Evolutionary conservation across 768 basidiomycete species (phyloP).

Genomic region (Panus rudis): DNA sequence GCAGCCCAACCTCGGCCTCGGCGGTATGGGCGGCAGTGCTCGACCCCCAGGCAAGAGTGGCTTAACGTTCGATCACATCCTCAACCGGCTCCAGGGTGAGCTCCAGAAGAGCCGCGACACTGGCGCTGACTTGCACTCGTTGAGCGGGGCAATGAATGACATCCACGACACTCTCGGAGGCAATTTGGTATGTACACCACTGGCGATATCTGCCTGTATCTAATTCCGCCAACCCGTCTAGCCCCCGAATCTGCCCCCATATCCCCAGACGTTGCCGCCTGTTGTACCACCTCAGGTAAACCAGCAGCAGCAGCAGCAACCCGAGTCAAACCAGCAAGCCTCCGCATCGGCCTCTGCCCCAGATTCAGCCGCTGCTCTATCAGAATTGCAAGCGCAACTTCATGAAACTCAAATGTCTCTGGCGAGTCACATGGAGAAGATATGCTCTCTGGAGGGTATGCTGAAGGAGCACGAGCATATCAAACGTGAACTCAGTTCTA

Average conservation of each 20-base stretch:
- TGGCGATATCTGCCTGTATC: neutral
- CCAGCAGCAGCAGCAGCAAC: conserved; percentile 1
- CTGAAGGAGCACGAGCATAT: conserved; percentile 81
- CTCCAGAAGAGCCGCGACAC: conserved; percentile 96
- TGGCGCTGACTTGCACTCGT: conserved; percentile 71
- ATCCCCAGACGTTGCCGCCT: conserved; percentile 60
- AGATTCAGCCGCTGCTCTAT: conserved; percentile 31
- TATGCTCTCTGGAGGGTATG: conserved; percentile 74
- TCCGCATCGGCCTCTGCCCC: conserved; percentile 19
- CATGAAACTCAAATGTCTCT: conserved; percentile 78
- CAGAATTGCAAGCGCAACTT: conserved; percentile 75
- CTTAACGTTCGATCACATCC: conserved; percentile 86
- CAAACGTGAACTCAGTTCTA: conserved; percentile 64
- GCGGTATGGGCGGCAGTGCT: conserved; percentile 68
- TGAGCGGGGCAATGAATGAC: conserved; percentile 79
- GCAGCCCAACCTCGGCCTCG: conserved; percentile 62
- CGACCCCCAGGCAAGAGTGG: conserved; percentile 77
- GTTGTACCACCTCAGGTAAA: conserved; percentile 32
- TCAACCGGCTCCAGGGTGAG: conserved; percentile 83
- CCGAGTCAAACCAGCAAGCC: too few species aligned
- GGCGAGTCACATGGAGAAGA: conserved; percentile 72
- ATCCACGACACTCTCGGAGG: conserved; percentile 90
- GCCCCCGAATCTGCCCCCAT: conserved; percentile 57
- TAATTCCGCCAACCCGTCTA: conserved; percentile 19
- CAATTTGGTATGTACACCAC: conserved; percentile 47